Conservation (phyloP, 306 rosid species). For the Ziziphus jujuba region DNA sequence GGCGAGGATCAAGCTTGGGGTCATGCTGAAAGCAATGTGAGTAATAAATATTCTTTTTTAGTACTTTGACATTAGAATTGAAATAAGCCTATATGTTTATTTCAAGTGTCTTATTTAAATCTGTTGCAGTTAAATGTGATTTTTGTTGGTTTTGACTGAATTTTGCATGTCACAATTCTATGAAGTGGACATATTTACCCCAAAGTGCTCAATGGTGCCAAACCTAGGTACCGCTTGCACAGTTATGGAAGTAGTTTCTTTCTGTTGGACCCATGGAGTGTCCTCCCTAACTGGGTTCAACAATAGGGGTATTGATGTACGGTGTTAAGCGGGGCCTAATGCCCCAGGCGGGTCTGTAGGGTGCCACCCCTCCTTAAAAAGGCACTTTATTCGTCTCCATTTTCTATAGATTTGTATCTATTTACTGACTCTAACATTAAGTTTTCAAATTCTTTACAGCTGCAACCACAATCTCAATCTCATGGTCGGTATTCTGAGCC, state of each 20-base stretch:
- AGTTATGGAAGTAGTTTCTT: too few relatives aligned
- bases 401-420: background rate
- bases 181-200: background rate
- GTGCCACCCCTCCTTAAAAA: too few relatives aligned
- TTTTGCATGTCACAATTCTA: background rate
- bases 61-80: too few relatives aligned
- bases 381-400: background rate
- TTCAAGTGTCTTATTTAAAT: too few relatives aligned
- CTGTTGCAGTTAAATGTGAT: background rate
- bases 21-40: conserved; percentile 32
- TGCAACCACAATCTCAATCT: conserved; percentile 32
- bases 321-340: too few relatives aligned
- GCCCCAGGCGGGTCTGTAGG: too few relatives aligned
- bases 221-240: too few relatives aligned
- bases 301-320: too few relatives aligned
- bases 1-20: conserved; percentile 41
- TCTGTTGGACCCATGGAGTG: too few relatives aligned
- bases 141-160: background rate
- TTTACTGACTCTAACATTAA: background rate
- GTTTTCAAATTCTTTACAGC: conserved; percentile 8
- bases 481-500: conserved; percentile 37
- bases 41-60: conserved; percentile 3
- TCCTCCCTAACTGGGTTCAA: too few relatives aligned
- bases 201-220: too few relatives aligned
- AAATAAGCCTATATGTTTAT: too few relatives aligned